These are phyloP conservation scores for Corylus heterophylla DNA, from an alignment of 306 rosid species.

Conservation along the genomic window DNA sequence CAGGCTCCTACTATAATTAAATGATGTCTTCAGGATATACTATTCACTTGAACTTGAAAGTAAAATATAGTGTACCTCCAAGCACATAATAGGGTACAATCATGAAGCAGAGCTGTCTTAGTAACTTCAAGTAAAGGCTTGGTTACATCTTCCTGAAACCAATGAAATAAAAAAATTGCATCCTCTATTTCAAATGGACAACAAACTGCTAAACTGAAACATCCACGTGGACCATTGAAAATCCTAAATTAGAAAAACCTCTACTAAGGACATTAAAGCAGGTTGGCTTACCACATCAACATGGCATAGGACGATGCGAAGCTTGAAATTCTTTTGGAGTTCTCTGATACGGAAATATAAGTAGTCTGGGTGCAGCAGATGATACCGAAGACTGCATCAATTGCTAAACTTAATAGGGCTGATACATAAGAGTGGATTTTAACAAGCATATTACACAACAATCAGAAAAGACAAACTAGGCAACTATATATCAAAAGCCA, in stretches of 20 bases:
- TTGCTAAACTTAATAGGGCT: conserved; percentile 22
- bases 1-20: conserved; percentile 4
- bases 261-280: neutral
- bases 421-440: conserved; percentile 11
- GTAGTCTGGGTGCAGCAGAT: conserved; percentile 94
- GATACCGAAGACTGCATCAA: conserved; percentile 93
- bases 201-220: neutral
- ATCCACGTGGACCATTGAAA: conserved; percentile 13
- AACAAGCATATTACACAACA: conserved; percentile 17
- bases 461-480: neutral
- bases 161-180: conserved; percentile 25
- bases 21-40: conserved; percentile 11
- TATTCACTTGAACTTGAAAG: conserved; percentile 20
- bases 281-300: conserved; percentile 79
- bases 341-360: conserved; percentile 87
- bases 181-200: conserved; percentile 11
- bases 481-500: neutral
- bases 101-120: conserved; percentile 94
- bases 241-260: conserved; percentile 18
- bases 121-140: conserved; percentile 97
- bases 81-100: conserved; percentile 84
- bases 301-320: conserved; percentile 82
- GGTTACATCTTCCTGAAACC: conserved; percentile 82
- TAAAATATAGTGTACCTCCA: conserved; percentile 67
- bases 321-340: conserved; percentile 91